These are phyloP conservation scores for Astragalus glycyphyllos DNA, from an alignment of 306 rosid genomes.

Conservation along the genomic window DNA sequence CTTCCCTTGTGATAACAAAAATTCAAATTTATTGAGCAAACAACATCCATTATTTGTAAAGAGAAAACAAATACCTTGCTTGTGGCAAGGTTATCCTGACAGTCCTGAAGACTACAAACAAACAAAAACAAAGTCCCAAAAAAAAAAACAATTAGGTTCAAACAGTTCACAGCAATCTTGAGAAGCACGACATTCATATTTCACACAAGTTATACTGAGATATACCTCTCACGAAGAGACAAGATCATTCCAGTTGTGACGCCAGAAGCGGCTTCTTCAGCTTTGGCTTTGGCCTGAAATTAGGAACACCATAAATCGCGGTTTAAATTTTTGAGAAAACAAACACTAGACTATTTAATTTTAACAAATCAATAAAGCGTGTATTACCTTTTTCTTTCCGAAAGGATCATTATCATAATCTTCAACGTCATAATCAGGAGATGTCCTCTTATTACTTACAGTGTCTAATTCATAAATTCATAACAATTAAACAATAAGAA, in stretches of 20 bases:
- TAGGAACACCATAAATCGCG: conserved; percentile 12
- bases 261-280: conserved; percentile 89
- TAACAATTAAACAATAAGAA: conserved; percentile 25
- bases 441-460: conserved; percentile 68
- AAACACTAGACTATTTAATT: not conserved
- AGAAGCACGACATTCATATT: not conserved
- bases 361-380: not conserved
- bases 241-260: conserved; percentile 91
- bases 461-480: conserved; percentile 37
- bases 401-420: conserved; percentile 57
- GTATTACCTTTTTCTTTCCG: conserved; percentile 65
- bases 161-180: conserved; percentile 17
- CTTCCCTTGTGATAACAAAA: conserved; percentile 14
- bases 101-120: conserved; percentile 77
- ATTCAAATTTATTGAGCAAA: conserved; percentile 2
- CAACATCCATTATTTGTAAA: conserved; percentile 29
- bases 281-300: conserved; percentile 60
- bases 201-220: not conserved
- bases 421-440: conserved; percentile 71
- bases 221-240: conserved; percentile 93
- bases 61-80: conserved; percentile 65
- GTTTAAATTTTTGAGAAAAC: not conserved
- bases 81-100: conserved; percentile 70
- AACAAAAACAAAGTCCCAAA: conserved; percentile 35
- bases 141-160: conserved; percentile 5